Percentiles rank a stretch among this genome's conserved stretches.
Conservation (phyloP, 1,139 yeast genomes). For the Lodderomyces oxycetoniae region DNA sequence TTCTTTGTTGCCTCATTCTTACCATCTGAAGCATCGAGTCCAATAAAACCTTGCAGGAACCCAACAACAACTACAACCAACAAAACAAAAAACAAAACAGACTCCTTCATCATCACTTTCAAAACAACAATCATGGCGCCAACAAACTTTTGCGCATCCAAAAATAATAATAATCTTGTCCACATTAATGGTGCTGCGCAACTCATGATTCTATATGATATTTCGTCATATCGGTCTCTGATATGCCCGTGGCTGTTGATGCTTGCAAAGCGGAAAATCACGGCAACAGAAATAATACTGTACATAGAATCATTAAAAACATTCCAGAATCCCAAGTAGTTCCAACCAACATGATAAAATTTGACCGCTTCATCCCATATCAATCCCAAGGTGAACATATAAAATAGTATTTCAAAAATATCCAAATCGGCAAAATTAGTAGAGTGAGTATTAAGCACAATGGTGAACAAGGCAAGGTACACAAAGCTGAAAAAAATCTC, state of each 20-base stretch:
- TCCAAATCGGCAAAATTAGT: constrained; percentile 30
- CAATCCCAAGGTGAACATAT: constrained; percentile 63
- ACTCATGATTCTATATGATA: constrained; percentile 68
- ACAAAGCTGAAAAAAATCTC: constrained; percentile 67
- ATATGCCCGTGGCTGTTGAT: constrained; percentile 26
- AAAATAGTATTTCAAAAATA: constrained; percentile 51
- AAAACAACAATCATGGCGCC: constrained; percentile 87
- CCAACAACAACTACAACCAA: constrained; percentile 70
- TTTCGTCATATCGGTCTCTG: constrained; percentile 48
- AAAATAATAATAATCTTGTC: constrained; percentile 68
- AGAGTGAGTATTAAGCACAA: constrained; percentile 54
- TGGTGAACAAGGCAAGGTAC: constrained; percentile 58
- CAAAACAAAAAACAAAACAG: constrained; percentile 72
- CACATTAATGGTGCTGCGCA: constrained; percentile 87
- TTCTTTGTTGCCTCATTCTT: constrained; percentile 65
- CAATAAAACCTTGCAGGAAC: constrained; percentile 80
- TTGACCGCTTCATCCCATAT: constrained; percentile 64
- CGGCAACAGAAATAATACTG: constrained; percentile 46
- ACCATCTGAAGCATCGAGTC: constrained; percentile 86
- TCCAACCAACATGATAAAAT: constrained; percentile 69
- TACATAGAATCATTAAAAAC: constrained; percentile 73
- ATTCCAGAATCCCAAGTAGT: constrained; percentile 75
- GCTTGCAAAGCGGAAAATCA: constrained; percentile 54
- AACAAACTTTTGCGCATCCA: constrained; percentile 77
- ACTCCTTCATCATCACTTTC: constrained; percentile 83